These are phyloP conservation scores for Sophora flavescens DNA, from an alignment of 306 rosid species.

Conservation along the genomic window DNA sequence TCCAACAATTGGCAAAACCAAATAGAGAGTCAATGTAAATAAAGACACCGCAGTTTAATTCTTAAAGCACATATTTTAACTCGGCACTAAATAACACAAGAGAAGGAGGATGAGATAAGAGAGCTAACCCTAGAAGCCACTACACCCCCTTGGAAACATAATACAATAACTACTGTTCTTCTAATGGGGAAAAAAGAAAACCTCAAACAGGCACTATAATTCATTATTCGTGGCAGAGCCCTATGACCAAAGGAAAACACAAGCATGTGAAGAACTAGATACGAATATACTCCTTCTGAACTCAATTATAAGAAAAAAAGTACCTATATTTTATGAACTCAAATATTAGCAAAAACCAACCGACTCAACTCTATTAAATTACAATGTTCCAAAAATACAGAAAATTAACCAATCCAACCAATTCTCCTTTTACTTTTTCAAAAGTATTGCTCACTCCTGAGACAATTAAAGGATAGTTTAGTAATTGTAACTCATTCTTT, in stretches of 20 bases:
- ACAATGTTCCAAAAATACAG: no score
- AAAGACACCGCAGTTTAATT: not conserved
- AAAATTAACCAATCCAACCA: no score
- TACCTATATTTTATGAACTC: no score
- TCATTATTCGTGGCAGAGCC: constrained; percentile 15
- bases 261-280: constrained; percentile 6
- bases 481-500: no score
- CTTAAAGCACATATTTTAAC: not conserved
- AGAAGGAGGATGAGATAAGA: constrained; percentile 13
- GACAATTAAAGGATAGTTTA: no score
- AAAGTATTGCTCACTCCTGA: no score
- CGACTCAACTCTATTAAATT: no score
- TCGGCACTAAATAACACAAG: not conserved
- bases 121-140: not conserved
- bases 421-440: no score
- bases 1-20: constrained; percentile 17
- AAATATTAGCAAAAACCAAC: no score
- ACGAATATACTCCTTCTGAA: not conserved
- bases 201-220: constrained; percentile 15
- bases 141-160: not conserved
- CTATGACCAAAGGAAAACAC: constrained; percentile 22
- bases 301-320: no score
- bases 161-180: not conserved
- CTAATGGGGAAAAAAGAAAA: constrained; percentile 1
- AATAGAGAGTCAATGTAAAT: not conserved